These are phyloP conservation scores for Metschnikowia drakensbergensis DNA, from an alignment of 805 yeast species.

Conservation along the genomic window DNA sequence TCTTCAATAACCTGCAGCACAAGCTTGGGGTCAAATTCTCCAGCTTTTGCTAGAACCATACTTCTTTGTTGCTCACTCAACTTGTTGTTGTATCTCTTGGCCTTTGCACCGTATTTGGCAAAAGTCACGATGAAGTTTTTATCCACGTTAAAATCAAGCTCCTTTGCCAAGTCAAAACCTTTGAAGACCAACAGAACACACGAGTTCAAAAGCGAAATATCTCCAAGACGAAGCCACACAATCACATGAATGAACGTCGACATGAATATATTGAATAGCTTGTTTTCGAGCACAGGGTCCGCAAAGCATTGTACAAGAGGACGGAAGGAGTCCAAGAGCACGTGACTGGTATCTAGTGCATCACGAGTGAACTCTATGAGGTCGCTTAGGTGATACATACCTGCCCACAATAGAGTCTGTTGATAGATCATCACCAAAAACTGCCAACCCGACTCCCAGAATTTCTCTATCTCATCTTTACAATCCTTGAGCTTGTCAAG, in stretches of 20 bases:
- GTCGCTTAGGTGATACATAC: slow-evolving; percentile 48
- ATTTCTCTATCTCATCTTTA: slow-evolving; percentile 27
- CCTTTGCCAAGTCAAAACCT: slow-evolving; percentile 61
- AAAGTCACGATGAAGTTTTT: slow-evolving; percentile 51
- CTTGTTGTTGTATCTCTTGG: slow-evolving; percentile 66
- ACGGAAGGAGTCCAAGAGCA: slow-evolving; percentile 61
- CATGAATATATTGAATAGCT: slow-evolving; percentile 51
- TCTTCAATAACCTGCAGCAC: slow-evolving; percentile 47
- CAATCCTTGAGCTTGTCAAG: slow-evolving; percentile 4
- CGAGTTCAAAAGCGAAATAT: slow-evolving; percentile 62
- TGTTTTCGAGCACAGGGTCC: slow-evolving; percentile 9
- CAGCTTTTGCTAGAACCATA: slow-evolving; percentile 59
- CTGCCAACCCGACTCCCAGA: slow-evolving; percentile 74
- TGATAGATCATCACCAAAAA: slow-evolving; percentile 66
- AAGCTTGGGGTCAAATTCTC: slow-evolving; percentile 47
- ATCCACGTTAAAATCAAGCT: slow-evolving; percentile 49
- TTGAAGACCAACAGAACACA: slow-evolving; percentile 69
- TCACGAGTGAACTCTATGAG: slow-evolving; percentile 83
- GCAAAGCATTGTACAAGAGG: slow-evolving; percentile 26
- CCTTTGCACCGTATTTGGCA: slow-evolving; percentile 61
- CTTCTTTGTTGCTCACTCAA: slow-evolving; percentile 62
- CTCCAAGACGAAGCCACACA: slow-evolving; percentile 81
- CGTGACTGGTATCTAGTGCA: slow-evolving; percentile 71
- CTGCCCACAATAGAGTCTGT: slow-evolving; percentile 75
- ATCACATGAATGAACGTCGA: slow-evolving; percentile 64